Base-by-base conservation (phyloP, 2,329 filamentous ascomycete species). In the Cytospora mali region DNA sequence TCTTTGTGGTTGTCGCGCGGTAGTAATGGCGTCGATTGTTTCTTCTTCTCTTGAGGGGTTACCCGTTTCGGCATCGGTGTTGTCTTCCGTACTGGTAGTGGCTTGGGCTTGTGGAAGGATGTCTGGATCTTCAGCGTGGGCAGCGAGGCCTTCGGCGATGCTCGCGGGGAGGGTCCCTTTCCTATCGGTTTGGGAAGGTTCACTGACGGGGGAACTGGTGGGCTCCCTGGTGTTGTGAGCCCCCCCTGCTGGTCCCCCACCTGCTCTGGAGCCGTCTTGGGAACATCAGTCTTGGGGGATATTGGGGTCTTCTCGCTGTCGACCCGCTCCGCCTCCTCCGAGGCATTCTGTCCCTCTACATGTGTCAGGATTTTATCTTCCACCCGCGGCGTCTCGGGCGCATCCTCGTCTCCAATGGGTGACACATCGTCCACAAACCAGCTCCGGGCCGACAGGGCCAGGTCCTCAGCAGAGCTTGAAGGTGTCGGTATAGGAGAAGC, bases 101-200 rank as follows among this genome's bases (percentile, higher is more conserved):
- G 53, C 28, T 48, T 46, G 21, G 65, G 67, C 42, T 67, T 61
- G 23, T 69, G 69, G 62, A 82, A 81, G 23, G 60, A 62, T 27
- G 66, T 67, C 58, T 67, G 66, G 4, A 67, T 58, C 55, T 53
- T 67, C 6, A 67, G 61, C 1, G 49, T 35, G 18, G 66, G 66
- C 11, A 60, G 61, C 14, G 51, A 54, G n/a, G 57, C 62, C 49
- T 57, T 65, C 29, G 62, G 53, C 3, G 35, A 50, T 27, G 39
- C 48, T 10, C 54, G 42, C 3, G 56, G 55, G 9, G 64, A 46
- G 5, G 55, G 53, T 13, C 21, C 29, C 18, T 53, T 33, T 11
- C 28, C 13, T 27, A 57, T 50, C 6, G 49, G 58, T 13, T 29
- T 52, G 5, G 59, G 27, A 6, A 29, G 28, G 4, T 35, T n/a